These are phyloP conservation scores for Leucocoprinus leucothites DNA, from an alignment of 768 basidiomycete species.

Conservation along the genomic window DNA sequence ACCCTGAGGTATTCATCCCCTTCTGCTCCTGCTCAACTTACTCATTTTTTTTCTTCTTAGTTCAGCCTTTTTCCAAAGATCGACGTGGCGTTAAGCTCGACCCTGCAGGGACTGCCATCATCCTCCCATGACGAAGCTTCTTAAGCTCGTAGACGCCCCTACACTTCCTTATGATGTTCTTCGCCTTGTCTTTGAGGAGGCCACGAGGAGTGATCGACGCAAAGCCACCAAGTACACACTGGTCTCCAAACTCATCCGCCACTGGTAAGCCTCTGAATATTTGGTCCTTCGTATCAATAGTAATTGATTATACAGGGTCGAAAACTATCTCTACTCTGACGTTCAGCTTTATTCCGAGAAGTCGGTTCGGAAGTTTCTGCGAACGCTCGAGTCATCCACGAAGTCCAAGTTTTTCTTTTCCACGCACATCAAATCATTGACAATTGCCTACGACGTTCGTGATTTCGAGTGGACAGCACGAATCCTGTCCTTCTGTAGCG, in stretches of 20 bases:
- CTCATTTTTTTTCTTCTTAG: background rate
- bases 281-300: background rate
- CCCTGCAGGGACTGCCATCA: constrained; percentile 2
- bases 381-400: constrained; percentile 33
- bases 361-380: constrained; percentile 31
- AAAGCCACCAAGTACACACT: constrained; percentile 29
- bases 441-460: constrained; percentile 32
- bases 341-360: constrained; percentile 30
- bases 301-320: constrained; percentile 26
- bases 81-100: background rate
- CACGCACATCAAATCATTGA: constrained; percentile 32
- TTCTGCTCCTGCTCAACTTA: background rate
- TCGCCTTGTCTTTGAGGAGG: constrained; percentile 33
- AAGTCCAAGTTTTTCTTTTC: constrained; percentile 32
- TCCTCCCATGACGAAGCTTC: constrained; percentile 7
- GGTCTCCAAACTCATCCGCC: constrained; percentile 27
- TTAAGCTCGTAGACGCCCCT: constrained; percentile 2
- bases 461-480: constrained; percentile 24
- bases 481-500: constrained; percentile 31
- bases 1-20: background rate
- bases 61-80: background rate
- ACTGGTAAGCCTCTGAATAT: constrained; percentile 25
- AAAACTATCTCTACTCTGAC: constrained; percentile 31
- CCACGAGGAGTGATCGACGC: constrained; percentile 25
- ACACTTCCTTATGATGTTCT: constrained; percentile 33